Evolutionary conservation across 176 grass and related monocot species (phyloP), one percentile per base, ranked within the genome.

Genomic region (Bonia amplexicaulis): DNA sequence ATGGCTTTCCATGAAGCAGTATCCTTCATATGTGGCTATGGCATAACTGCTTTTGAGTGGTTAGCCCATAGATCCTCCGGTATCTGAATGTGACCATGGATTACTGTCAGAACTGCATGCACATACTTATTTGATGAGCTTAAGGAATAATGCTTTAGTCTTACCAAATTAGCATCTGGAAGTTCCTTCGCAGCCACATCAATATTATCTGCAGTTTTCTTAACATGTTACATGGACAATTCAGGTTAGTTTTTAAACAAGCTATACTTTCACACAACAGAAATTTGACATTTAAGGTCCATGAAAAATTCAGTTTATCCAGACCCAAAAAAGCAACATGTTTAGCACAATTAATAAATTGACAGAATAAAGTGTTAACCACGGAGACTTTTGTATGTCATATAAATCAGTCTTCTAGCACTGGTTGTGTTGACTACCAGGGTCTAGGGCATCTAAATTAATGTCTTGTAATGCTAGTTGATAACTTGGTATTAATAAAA

Each of bases 161-260:
- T 79, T 85, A 98, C 96, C 89, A 89, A 85, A 88, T 98, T 95
- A 84, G 91, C 93, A 98, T 98, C 96, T 29, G 91, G 96, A 84
- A 98, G 96, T 89, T 98, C 96, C 63, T 94, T 98, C 40, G 91
- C 87, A 75, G 93, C 96, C 74, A 93, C 82, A 25, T 93, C 90
- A 88, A 98, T 90, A 93, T 95, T 93, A 29, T 89, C 83, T 83
- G 96, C 96, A 59, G 93, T 98, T 89, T 95, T 88, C 89, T 98
- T 98, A 82, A 95, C 86, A 93, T 95, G 70, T 58, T 33, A 61
- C 35, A 77, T 76, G 22, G 39, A 82, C 3, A 82, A 57, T 73
- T 66, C 57, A 66, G 16, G 51, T 85, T 69, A 68, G 47, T 41
- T 27, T 6, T 67, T 62, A 66, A 53, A 45, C 31, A 71, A 68